Conservation (phyloP, 1,139 yeast genomes). For the Debaryomyces sp. region DNA sequence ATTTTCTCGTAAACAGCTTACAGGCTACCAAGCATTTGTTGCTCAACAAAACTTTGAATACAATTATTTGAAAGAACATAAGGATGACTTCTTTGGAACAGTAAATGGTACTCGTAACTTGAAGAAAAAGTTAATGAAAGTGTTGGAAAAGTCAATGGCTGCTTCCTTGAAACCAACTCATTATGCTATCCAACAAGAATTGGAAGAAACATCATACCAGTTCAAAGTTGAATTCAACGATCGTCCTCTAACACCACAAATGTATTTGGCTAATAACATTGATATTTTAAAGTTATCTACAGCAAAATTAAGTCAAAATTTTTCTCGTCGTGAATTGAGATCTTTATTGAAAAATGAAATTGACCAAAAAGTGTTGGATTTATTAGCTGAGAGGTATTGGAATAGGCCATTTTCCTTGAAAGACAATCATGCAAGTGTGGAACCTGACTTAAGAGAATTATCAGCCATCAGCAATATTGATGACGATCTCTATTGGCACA, state of each 20-base stretch:
- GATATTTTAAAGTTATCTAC: slow-evolving; percentile 86
- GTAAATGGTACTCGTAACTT: slow-evolving; percentile 76
- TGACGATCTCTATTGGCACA: slow-evolving; percentile 84
- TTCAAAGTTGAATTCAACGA: slow-evolving; percentile 97
- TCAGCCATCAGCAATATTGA: slow-evolving; percentile 50
- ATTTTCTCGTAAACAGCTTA: slow-evolving; percentile 37
- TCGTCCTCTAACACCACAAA: slow-evolving; percentile 88
- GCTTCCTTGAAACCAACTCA: slow-evolving; percentile 86
- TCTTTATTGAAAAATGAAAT: slow-evolving; percentile 79
- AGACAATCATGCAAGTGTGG: slow-evolving; percentile 22
- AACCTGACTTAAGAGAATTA: slow-evolving; percentile 58
- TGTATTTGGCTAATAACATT: slow-evolving; percentile 88
- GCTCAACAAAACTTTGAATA: slow-evolving; percentile 71
- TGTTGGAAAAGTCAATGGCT: slow-evolving; percentile 91
- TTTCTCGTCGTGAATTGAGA: slow-evolving; percentile 81
- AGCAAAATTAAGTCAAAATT: slow-evolving; percentile 80
- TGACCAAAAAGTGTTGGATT: slow-evolving; percentile 85
- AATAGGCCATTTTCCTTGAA: slow-evolving; percentile 55
- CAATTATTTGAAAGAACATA: slow-evolving; percentile 59
- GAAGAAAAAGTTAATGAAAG: slow-evolving; percentile 79
- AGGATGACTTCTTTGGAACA: slow-evolving; percentile 62
- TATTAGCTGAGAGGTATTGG: slow-evolving; percentile 93
- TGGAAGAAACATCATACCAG: slow-evolving; percentile 90
- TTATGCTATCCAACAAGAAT: slow-evolving; percentile 80
- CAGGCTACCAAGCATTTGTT: slow-evolving; percentile 51